Conservation (phyloP, 1,284 basidiomycete genomes). For the Cryptococcus sp. region DNA sequence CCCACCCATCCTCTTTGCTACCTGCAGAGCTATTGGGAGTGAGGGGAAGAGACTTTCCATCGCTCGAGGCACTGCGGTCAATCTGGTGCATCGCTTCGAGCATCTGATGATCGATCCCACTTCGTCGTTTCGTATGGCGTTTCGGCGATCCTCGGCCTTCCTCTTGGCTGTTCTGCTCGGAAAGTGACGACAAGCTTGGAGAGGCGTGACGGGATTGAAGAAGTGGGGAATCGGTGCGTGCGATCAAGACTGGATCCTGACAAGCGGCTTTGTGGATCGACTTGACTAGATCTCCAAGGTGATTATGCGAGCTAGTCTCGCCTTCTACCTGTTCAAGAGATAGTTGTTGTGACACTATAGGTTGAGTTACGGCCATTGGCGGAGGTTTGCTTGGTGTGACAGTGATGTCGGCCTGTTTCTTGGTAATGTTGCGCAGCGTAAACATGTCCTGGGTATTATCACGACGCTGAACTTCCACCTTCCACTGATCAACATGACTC, state of each 20-base stretch:
- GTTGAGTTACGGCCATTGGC: slow-evolving; percentile 10
- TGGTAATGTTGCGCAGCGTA: slow-evolving; percentile 18
- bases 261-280: slow-evolving; percentile 29
- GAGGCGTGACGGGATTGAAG: background rate
- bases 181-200: background rate
- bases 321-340: slow-evolving; percentile 27
- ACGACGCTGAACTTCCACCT: slow-evolving; percentile 21
- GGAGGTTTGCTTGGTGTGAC: background rate
- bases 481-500: slow-evolving; percentile 11
- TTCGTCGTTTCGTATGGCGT: too few species aligned
- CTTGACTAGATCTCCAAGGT: slow-evolving; percentile 20
- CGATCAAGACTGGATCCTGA: slow-evolving; percentile 14
- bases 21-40: background rate
- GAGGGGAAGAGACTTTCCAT: background rate
- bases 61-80: background rate
- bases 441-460: slow-evolving; percentile 32
- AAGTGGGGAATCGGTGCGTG: background rate
- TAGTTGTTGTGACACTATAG: slow-evolving; percentile 16
- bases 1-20: slow-evolving; percentile 24
- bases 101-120: too few species aligned
- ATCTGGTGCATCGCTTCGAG: too few species aligned
- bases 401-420: slow-evolving; percentile 29
- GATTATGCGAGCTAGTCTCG: slow-evolving; percentile 12
- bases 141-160: too few species aligned
- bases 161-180: too few species aligned